These are phyloP conservation scores for Talaromyces albobiverticillius DNA, from an alignment of 2,329 filamentous ascomycete genomes.

Conservation along the genomic window DNA sequence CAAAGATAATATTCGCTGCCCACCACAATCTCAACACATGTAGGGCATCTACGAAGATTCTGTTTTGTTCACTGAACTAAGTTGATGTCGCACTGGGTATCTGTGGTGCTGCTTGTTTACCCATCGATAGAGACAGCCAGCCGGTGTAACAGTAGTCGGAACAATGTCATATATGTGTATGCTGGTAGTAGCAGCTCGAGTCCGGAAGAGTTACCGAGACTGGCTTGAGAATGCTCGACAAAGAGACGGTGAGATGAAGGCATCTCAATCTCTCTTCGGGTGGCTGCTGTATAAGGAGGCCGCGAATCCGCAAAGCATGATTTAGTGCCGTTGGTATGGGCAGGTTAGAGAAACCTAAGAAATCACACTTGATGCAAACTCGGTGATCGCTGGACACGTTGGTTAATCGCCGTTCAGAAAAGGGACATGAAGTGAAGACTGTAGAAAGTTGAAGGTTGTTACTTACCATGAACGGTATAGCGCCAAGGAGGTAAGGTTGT, in stretches of 20 bases:
- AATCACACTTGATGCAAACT: background rate
- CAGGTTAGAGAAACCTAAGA: background rate
- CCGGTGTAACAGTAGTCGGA: background rate
- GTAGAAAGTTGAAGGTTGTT: too few species aligned
- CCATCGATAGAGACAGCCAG: background rate
- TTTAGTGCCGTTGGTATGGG: background rate
- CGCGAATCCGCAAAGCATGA: background rate
- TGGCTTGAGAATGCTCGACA: background rate
- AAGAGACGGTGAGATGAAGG: background rate
- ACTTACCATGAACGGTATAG: too few species aligned
- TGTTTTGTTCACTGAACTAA: background rate
- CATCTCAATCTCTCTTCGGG: background rate
- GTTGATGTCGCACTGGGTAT: conserved; percentile 6
- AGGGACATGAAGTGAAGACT: too few species aligned
- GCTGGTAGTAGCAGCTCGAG: background rate
- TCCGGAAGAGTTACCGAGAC: background rate
- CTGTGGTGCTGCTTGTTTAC: background rate
- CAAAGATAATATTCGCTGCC: background rate
- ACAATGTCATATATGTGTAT: background rate
- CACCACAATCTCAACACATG: background rate
- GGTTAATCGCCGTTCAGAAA: background rate
- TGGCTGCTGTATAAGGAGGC: background rate
- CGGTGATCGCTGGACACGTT: background rate
- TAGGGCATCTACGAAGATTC: background rate
- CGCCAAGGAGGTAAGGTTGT: too few species aligned